Evolutionary conservation across 495 filamentous ascomycete species (phyloP).

Genomic region (Penicillium egyptiacum): DNA sequence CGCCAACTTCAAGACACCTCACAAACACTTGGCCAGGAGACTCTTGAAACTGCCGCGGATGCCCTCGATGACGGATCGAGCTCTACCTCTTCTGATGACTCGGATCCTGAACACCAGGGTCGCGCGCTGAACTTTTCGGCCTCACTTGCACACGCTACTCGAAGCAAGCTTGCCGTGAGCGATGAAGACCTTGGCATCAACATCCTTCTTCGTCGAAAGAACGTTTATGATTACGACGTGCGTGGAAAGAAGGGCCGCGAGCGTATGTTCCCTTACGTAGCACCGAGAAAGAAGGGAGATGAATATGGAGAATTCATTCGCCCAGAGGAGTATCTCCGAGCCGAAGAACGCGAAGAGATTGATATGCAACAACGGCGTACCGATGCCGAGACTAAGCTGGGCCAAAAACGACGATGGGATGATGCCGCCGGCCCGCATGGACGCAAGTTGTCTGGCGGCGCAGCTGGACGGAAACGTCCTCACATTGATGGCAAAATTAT

Average conservation of each 20-base stretch:
- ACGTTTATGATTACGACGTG: conserved; percentile 88
- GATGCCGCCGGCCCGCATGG: conserved; percentile 54
- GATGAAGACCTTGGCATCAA: conserved; percentile 90
- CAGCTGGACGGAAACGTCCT: conserved; percentile 44
- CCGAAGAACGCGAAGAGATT: conserved; percentile 85
- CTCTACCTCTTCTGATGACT: conserved; percentile 82
- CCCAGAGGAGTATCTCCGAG: conserved; percentile 90
- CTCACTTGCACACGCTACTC: conserved; percentile 72
- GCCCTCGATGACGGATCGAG: conserved; percentile 81
- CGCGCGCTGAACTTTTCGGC: conserved; percentile 86
- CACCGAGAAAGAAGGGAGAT: conserved; percentile 75
- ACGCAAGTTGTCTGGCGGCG: conserved; percentile 35
- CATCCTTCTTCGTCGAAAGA: conserved; percentile 82
- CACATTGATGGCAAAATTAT: conserved; percentile 48
- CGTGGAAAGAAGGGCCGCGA: conserved; percentile 91
- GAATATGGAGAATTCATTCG: conserved; percentile 92
- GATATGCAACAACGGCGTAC: conserved; percentile 58
- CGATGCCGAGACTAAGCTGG: conserved; percentile 64
- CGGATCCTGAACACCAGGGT: conserved; percentile 87
- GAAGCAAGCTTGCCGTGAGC: conserved; percentile 76
- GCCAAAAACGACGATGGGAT: conserved; percentile 93
- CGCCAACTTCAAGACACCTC: conserved; percentile 75
- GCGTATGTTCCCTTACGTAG: conserved; percentile 85
- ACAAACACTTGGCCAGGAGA: conserved; percentile 62
- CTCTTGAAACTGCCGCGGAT: conserved; percentile 69